Base-by-base conservation (phyloP, 805 yeast genomes). In the Phaffomyces thermotolerans region DNA sequence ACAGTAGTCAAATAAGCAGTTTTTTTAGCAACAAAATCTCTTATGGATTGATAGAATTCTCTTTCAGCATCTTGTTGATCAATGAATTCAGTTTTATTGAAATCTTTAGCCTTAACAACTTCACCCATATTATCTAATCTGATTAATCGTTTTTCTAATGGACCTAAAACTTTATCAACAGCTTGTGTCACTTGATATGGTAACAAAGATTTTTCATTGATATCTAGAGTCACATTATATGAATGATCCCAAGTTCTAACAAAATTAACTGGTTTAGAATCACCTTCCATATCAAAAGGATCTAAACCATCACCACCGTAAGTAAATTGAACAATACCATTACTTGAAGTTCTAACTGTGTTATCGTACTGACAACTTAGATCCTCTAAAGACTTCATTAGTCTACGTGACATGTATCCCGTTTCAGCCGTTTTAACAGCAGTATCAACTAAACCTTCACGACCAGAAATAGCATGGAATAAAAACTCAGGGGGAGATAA, bases 371-470 rank as follows among this genome's bases (percentile, higher is more conserved):
- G 88, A 46, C 95, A 78, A 40, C 96, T 87, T 62, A 93, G 73
- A 69, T 93, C 99, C 68, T 93, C 99, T 56, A 93, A 71, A 6
- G 98, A 93, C 65, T 91, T 91, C 99, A 91, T 91, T 63, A 91
- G 74, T 65, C 99, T 81, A 67, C 99, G 85, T 22, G 98, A 91
- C 95, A 91, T 91, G 67, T 90, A 90, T 61, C 98, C 98, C 5
- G 99, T 91, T 64, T 93, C 99, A 4, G 99, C 99, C 30, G 99
- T 93, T 66, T 93, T 93, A 45, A 93, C 99, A 18, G 99, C 99
- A 20, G 99, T 93, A 73, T 93, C 99, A 46, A 93, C 98, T 63
- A 93, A 73, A 67, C 99, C 99, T 74, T 93, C 99, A 73, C 99
- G 86, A 62, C 99, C 99, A 3, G 98, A 90, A 70, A 93, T 93